A percentile compares a stretch with the other conserved stretches of the same genome.
These are phyloP conservation scores for Petrea volubilis DNA, from an alignment of 257 asterid genomes.

Conservation along the genomic window DNA sequence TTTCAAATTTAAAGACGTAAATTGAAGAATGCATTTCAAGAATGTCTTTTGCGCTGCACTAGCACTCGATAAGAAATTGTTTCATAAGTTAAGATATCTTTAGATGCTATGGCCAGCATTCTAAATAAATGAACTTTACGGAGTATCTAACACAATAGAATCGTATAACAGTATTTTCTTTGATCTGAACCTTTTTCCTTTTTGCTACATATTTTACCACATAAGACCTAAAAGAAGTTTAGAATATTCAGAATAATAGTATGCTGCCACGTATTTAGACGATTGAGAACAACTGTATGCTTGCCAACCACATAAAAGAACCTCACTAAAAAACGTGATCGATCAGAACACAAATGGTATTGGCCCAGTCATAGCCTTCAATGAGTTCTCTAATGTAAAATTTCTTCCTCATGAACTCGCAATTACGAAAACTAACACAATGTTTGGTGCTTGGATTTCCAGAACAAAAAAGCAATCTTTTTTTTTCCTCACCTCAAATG, in stretches of 20 bases:
- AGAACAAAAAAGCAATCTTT: too few relatives aligned
- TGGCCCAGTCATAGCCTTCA: too few relatives aligned
- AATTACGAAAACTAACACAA: neutral
- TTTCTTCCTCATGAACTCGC: neutral
- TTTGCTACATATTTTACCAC: neutral
- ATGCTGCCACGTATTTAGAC: neutral
- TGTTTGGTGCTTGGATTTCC: too few relatives aligned
- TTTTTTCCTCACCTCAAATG: too few relatives aligned
- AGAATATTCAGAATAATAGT: neutral
- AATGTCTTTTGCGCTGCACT: neutral
- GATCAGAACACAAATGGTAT: too few relatives aligned
- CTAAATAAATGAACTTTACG: neutral
- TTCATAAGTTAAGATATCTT: neutral
- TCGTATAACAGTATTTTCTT: neutral
- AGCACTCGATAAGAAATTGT: neutral
- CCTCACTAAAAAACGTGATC: too few relatives aligned
- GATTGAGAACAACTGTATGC: too few relatives aligned
- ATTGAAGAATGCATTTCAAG: neutral
- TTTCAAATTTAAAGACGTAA: neutral
- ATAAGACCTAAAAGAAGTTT: neutral
- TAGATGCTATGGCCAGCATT: neutral
- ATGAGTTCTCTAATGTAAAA: neutral
- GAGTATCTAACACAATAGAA: neutral
- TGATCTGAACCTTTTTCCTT: neutral
- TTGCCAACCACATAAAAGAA: too few relatives aligned